phyloP scores from a whole-genome alignment of 2,329 filamentous ascomycete genomes.

The Colletotrichum spaethianum region DNA sequence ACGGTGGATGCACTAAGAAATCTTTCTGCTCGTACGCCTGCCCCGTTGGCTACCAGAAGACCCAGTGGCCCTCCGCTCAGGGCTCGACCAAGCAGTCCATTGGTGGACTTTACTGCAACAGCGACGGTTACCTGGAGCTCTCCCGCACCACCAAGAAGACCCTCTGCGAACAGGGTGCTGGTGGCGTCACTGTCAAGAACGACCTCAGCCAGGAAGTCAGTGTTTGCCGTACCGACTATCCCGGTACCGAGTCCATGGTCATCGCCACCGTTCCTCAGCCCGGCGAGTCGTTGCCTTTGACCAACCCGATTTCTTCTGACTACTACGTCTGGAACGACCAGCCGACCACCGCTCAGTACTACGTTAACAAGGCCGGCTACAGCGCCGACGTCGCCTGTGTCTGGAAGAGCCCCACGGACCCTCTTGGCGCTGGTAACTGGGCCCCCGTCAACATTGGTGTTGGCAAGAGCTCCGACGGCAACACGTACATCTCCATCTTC shows the following conservation, averaged over 20 bases:
- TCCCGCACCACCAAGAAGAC: conserved; percentile 77
- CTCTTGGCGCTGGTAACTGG: conserved; percentile 82
- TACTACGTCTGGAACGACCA: conserved; percentile 86
- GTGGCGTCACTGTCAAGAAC: conserved; percentile 82
- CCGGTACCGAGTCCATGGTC: conserved; percentile 90
- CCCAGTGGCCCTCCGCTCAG: conserved; percentile 87
- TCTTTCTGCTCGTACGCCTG: conserved; percentile 94
- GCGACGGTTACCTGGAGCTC: conserved; percentile 79
- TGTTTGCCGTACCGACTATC: conserved; percentile 96
- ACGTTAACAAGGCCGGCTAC: conserved; percentile 88
- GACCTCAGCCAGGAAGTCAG: conserved; percentile 76
- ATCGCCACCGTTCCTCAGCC: conserved; percentile 78
- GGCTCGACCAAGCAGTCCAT: conserved; percentile 86
- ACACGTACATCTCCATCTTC: conserved; percentile 87
- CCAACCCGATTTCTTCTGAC: conserved; percentile 78
- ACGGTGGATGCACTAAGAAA: conserved; percentile 69
- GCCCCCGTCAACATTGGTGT: conserved; percentile 89
- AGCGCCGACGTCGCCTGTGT: conserved; percentile 77
- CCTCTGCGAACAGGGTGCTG: conserved; percentile 82
- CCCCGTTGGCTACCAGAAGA: conserved; percentile 91
- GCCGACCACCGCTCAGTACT: conserved; percentile 93
- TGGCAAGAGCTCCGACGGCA: conserved; percentile 74
- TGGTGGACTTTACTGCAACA: conserved; percentile 87
- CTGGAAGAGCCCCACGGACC: conserved; percentile 72
- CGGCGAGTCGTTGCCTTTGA: conserved; percentile 74